Conservation (phyloP, 2,329 filamentous ascomycete species). For the Apiospora sp. region DNA sequence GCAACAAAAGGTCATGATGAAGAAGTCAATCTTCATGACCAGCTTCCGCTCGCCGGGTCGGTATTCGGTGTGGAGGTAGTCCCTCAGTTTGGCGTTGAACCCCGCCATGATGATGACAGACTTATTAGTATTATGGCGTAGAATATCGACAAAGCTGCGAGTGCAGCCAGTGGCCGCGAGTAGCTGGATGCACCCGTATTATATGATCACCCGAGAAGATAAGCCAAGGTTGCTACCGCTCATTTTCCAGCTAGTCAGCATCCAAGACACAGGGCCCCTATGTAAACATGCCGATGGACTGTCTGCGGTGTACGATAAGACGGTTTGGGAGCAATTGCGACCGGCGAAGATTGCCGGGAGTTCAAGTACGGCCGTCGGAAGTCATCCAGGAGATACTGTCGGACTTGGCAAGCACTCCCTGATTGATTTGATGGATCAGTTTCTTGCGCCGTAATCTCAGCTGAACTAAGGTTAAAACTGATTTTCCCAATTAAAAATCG, state of each 20-base stretch:
- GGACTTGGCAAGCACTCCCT: not conserved
- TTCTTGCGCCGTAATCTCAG: not conserved
- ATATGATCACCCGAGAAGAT: not conserved
- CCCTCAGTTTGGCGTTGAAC: slow-evolving; percentile 8
- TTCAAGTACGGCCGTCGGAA: not conserved
- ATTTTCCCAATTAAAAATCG: not conserved
- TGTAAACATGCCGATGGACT: not conserved
- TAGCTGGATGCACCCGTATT: not conserved
- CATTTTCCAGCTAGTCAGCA: not conserved
- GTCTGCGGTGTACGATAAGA: not conserved
- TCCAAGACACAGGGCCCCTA: not conserved
- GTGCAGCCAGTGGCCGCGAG: not conserved
- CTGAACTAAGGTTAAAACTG: not conserved
- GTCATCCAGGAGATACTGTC: not conserved
- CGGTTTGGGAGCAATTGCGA: not conserved
- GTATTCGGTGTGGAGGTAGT: slow-evolving; percentile 36
- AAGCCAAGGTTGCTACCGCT: not conserved
- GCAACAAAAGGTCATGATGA: slow-evolving; percentile 71
- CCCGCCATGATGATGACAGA: slow-evolving; percentile 10
- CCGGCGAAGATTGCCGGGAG: slow-evolving; percentile 7
- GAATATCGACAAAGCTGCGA: not conserved
- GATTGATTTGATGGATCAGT: not conserved
- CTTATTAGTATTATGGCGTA: not conserved
- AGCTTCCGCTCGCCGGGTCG: slow-evolving; percentile 51
- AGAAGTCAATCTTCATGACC: slow-evolving; percentile 68